These are phyloP conservation scores for Psilocybe cubensis DNA, from an alignment of 768 basidiomycete species.

Conservation along the genomic window DNA sequence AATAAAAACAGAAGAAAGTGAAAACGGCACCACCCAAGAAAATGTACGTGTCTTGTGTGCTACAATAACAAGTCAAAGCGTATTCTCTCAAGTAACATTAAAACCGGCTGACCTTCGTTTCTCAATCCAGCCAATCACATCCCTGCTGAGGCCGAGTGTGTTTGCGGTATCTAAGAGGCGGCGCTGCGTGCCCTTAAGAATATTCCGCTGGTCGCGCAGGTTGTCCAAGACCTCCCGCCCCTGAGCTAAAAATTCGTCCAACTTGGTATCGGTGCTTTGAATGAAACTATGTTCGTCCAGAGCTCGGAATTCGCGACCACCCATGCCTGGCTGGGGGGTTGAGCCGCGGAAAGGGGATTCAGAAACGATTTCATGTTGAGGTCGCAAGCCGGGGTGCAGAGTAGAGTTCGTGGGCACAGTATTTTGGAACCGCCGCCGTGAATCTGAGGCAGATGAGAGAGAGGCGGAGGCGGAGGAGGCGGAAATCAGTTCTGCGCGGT, in stretches of 20 bases:
- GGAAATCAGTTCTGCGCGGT: slow-evolving; percentile 69
- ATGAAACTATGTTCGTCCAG: slow-evolving; percentile 90
- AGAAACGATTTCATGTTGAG: slow-evolving; percentile 54
- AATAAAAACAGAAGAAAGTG: slow-evolving; percentile 92
- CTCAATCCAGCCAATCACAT: slow-evolving; percentile 98
- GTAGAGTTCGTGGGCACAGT: slow-evolving; percentile 48
- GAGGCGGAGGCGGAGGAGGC: slow-evolving; percentile 43
- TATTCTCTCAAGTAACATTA: neutral
- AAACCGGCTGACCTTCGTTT: slow-evolving; percentile 72
- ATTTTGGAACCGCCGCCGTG: slow-evolving; percentile 68
- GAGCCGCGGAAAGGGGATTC: slow-evolving; percentile 85
- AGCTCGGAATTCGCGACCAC: slow-evolving; percentile 74
- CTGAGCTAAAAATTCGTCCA: slow-evolving; percentile 93
- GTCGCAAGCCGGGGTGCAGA: slow-evolving; percentile 55
- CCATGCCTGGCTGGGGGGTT: slow-evolving; percentile 55
- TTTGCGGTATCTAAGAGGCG: slow-evolving; percentile 90
- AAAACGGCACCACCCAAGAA: slow-evolving; percentile 83
- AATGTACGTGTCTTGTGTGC: slow-evolving; percentile 95
- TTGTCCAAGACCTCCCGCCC: slow-evolving; percentile 92
- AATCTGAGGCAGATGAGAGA: slow-evolving; percentile 48
- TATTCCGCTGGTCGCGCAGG: slow-evolving; percentile 87
- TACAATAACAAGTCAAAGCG: slow-evolving; percentile 30
- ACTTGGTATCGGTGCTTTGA: slow-evolving; percentile 74
- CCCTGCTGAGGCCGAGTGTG: slow-evolving; percentile 89
- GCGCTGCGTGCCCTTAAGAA: slow-evolving; percentile 94